Conservation (phyloP, 1,284 basidiomycete species). For the Tilletia horrida region DNA sequence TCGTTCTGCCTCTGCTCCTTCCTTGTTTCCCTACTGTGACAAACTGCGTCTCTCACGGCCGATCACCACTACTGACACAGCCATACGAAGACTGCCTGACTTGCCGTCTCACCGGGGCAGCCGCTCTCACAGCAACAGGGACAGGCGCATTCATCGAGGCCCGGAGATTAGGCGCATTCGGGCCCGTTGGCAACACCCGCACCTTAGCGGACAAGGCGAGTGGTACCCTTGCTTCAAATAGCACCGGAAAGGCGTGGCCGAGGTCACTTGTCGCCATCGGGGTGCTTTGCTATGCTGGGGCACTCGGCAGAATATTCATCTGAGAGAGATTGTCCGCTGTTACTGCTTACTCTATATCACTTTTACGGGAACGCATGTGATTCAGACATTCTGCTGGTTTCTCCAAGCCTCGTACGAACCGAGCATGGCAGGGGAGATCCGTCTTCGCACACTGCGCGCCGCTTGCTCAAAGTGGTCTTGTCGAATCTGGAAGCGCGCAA, state of each 20-base stretch:
- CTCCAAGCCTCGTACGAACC: slow-evolving; percentile 38
- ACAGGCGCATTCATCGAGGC: slow-evolving; percentile 46
- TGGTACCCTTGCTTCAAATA: neutral
- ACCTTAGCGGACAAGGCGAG: neutral
- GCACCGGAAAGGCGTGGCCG: slow-evolving; percentile 3
- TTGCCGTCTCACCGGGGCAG: slow-evolving; percentile 48
- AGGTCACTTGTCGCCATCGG: neutral
- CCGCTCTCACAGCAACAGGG: slow-evolving; percentile 40
- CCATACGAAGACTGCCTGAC: slow-evolving; percentile 34
- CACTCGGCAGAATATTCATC: slow-evolving; percentile 3
- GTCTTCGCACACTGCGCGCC: slow-evolving; percentile 68
- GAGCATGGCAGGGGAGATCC: slow-evolving; percentile 78
- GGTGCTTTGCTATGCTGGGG: neutral
- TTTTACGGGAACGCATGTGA: too few relatives aligned
- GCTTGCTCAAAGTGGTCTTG: slow-evolving; percentile 72
- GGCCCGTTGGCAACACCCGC: neutral
- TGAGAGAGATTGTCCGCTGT: too few relatives aligned
- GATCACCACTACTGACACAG: too few relatives aligned
- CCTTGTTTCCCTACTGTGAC: neutral
- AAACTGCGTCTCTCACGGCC: too few relatives aligned
- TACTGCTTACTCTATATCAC: too few relatives aligned
- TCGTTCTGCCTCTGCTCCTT: too few relatives aligned
- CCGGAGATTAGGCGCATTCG: slow-evolving; percentile 29
- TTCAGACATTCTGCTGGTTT: slow-evolving; percentile 33
- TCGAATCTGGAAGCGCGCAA: slow-evolving; percentile 63